Conservation (phyloP, 805 yeast species). For the Candida coleopterorum region DNA sequence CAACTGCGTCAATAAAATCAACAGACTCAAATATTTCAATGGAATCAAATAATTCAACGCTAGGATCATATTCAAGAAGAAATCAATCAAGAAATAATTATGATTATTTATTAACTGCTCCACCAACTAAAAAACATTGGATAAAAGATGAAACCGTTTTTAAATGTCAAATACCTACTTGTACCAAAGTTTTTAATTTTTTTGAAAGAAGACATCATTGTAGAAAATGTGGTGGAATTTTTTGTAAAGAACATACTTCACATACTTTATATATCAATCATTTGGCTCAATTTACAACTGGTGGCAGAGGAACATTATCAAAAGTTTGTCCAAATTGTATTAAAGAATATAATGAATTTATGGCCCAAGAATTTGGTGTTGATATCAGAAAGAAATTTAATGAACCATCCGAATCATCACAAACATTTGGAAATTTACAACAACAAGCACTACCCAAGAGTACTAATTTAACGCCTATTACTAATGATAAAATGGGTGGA, state of each 20-base stretch:
- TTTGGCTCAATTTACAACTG: conserved; percentile 61
- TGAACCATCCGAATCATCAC: conserved; percentile 5
- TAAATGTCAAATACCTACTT: conserved; percentile 53
- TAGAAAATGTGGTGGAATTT: conserved; percentile 78
- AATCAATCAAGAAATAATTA: background rate
- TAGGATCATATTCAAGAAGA: conserved; percentile 3
- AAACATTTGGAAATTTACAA: background rate
- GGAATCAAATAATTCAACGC: conserved; percentile 19
- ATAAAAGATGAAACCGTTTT: conserved; percentile 61
- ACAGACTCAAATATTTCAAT: conserved; percentile 26
- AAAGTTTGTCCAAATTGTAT: conserved; percentile 71
- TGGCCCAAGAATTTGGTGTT: conserved; percentile 35
- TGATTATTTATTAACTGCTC: conserved; percentile 22
- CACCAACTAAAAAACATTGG: conserved; percentile 67
- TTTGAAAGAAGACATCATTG: conserved; percentile 82
- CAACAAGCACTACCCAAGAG: background rate
- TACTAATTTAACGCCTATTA: background rate
- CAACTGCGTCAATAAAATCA: conserved; percentile 19
- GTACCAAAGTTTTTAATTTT: conserved; percentile 66
- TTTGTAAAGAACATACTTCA: conserved; percentile 63
- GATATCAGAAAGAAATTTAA: background rate
- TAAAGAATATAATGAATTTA: conserved; percentile 52
- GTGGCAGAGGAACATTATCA: conserved; percentile 60
- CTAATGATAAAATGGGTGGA: background rate
- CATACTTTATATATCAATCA: conserved; percentile 52